Conservation (phyloP, 176 grass and related monocot genomes). For the Hordeum marinum region DNA sequence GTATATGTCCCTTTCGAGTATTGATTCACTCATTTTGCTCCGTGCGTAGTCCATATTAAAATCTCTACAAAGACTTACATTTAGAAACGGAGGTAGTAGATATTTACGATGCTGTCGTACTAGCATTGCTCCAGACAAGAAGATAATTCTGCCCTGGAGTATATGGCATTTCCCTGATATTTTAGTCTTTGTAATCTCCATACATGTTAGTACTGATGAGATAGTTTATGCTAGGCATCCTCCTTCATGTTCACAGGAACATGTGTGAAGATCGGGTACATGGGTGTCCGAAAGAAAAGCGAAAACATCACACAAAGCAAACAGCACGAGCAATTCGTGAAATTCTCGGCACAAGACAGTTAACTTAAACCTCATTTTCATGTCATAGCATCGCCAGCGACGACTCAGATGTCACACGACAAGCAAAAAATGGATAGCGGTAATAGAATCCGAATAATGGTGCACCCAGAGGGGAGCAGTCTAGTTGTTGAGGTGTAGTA, state of each 20-base stretch:
- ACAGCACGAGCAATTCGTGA: background rate
- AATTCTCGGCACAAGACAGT: background rate
- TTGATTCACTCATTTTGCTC: no score
- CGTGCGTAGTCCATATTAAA: no score
- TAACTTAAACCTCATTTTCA: background rate
- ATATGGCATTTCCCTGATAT: no score
- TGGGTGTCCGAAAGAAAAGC: background rate
- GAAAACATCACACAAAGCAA: background rate
- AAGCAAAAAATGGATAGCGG: conserved; percentile 20
- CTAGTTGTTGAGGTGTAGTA: background rate
- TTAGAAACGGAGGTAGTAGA: no score
- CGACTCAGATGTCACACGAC: background rate
- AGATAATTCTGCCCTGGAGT: no score
- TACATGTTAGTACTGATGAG: background rate
- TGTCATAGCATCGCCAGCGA: background rate
- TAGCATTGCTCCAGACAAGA: no score
- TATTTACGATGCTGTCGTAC: no score
- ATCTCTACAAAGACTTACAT: no score
- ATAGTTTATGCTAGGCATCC: background rate
- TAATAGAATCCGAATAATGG: background rate
- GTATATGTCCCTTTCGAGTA: no score
- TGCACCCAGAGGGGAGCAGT: conserved; percentile 2
- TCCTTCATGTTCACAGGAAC: background rate
- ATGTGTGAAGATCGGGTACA: background rate
- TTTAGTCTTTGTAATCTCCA: background rate